Conservation (phyloP, 2,329 filamentous ascomycete species). For the Intubia oerlemansii region DNA sequence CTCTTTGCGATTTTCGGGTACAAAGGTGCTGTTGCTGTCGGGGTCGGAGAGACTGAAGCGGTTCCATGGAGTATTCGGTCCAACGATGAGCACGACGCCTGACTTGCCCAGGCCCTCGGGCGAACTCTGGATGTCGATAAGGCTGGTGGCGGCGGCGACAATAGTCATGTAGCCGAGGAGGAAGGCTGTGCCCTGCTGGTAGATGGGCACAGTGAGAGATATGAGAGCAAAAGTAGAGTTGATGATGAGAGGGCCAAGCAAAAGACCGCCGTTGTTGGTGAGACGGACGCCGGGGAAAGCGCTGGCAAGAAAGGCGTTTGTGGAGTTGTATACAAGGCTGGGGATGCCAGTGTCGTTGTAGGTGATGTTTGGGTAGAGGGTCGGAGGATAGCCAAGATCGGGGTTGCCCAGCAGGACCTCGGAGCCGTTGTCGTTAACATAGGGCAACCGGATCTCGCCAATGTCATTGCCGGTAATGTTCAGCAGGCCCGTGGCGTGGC, state of each 20-base stretch:
- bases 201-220: slow-evolving; percentile 62
- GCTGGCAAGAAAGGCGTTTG: slow-evolving; percentile 21
- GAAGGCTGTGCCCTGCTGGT: slow-evolving; percentile 39
- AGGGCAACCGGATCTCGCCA: slow-evolving; percentile 38
- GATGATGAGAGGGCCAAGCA: slow-evolving; percentile 54
- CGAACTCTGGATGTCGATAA: slow-evolving; percentile 40
- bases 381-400: slow-evolving; percentile 44
- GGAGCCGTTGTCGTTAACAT: slow-evolving; percentile 32
- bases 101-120: slow-evolving; percentile 49
- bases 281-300: slow-evolving; percentile 29
- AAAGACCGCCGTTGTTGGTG: slow-evolving; percentile 31
- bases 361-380: slow-evolving; percentile 61
- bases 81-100: slow-evolving; percentile 49
- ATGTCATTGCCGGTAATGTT: slow-evolving; percentile 35
- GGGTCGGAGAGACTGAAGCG: slow-evolving; percentile 26
- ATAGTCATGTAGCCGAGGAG: slow-evolving; percentile 72
- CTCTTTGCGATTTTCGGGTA: slow-evolving; percentile 14
- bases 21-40: slow-evolving; percentile 24
- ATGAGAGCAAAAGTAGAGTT: slow-evolving; percentile 56
- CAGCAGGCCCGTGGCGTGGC: slow-evolving; percentile 32
- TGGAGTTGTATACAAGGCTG: slow-evolving; percentile 19
- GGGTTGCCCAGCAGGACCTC: slow-evolving; percentile 38
- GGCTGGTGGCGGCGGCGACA: slow-evolving; percentile 43
- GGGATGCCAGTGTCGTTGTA: slow-evolving; percentile 26
- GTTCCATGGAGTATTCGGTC: slow-evolving; percentile 45